Evolutionary conservation across 2,329 filamentous ascomycete species (phyloP).

Genomic region (Pseudogymnoascus sp.): DNA sequence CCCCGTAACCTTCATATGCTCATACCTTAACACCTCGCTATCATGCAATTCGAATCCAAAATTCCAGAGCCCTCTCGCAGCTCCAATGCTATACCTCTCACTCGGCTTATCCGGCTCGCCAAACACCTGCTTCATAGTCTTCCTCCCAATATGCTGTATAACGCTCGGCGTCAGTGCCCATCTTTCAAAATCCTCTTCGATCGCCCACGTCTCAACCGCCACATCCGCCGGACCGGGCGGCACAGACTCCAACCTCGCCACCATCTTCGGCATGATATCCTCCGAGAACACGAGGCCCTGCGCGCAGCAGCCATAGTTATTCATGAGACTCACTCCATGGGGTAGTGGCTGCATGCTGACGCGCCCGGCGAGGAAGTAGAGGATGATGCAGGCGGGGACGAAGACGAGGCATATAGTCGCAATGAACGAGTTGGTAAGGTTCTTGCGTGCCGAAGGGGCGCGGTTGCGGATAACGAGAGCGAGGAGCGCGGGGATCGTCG

Average conservation of each 20-base stretch:
- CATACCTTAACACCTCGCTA: not conserved
- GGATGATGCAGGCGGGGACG: conserved; percentile 13
- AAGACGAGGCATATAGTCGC: conserved; percentile 10
- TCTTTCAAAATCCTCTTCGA: conserved; percentile 26
- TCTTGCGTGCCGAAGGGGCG: not conserved
- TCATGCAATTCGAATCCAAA: conserved; percentile 17
- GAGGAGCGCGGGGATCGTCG: not conserved
- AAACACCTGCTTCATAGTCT: conserved; percentile 16
- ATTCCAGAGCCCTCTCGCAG: conserved; percentile 15
- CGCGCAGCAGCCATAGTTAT: conserved; percentile 33
- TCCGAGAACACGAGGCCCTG: conserved; percentile 32
- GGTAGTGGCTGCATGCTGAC: conserved; percentile 15
- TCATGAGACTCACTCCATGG: conserved; percentile 30
- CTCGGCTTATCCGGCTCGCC: conserved; percentile 5
- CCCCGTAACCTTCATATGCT: conserved; percentile 4
- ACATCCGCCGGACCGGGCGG: conserved; percentile 28
- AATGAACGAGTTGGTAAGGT: conserved; percentile 10
- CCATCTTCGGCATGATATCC: conserved; percentile 21
- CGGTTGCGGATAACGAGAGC: not conserved
- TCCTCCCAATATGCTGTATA: conserved; percentile 32
- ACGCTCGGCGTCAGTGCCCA: conserved; percentile 34
- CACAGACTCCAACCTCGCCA: conserved; percentile 18
- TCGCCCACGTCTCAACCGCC: conserved; percentile 31
- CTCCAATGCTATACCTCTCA: not conserved
- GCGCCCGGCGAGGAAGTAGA: conserved; percentile 18